These are phyloP conservation scores for Cryphonectria japonica DNA, from an alignment of 2,329 filamentous ascomycete genomes.

Conservation along the genomic window DNA sequence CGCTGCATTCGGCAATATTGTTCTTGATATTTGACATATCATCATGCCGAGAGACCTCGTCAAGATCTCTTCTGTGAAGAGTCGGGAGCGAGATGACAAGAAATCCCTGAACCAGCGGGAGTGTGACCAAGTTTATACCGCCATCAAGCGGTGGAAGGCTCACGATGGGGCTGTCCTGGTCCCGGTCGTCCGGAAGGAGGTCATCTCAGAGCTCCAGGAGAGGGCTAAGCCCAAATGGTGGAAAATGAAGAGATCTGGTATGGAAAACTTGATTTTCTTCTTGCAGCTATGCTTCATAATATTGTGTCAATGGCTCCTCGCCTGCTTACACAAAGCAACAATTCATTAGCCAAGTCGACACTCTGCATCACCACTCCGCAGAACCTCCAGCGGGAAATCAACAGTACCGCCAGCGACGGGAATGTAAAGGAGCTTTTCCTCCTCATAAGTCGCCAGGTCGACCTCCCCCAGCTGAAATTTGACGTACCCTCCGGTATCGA, in stretches of 20 bases:
- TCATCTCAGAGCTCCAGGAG: constrained; percentile 16
- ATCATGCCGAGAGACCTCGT: constrained; percentile 13
- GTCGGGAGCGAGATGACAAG: constrained; percentile 8
- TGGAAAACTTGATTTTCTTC: not conserved
- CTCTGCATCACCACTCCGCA: constrained; percentile 27
- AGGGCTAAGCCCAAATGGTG: constrained; percentile 28
- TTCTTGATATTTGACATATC: constrained; percentile 1
- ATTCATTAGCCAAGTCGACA: constrained; percentile 23
- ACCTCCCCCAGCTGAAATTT: constrained; percentile 24
- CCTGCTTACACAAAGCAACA: not conserved
- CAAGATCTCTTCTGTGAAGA: constrained; percentile 15
- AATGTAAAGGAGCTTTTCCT: constrained; percentile 30
- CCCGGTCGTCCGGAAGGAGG: constrained; percentile 22
- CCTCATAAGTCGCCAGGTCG: constrained; percentile 27
- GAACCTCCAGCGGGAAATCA: constrained; percentile 24
- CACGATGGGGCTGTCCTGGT: constrained; percentile 27
- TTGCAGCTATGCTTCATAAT: too few species aligned
- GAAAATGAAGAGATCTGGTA: constrained; percentile 26
- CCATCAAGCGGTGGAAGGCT: constrained; percentile 29
- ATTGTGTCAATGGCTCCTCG: too few species aligned
- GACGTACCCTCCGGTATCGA: constrained; percentile 24
- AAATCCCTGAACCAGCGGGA: constrained; percentile 21
- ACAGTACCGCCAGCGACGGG: constrained; percentile 23
- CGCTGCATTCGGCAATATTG: constrained; percentile 7
- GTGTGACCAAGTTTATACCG: constrained; percentile 27